Evolutionary conservation across 352 stramenopile genomes (phyloP).

Genomic region (Phytophthora podocarpi): DNA sequence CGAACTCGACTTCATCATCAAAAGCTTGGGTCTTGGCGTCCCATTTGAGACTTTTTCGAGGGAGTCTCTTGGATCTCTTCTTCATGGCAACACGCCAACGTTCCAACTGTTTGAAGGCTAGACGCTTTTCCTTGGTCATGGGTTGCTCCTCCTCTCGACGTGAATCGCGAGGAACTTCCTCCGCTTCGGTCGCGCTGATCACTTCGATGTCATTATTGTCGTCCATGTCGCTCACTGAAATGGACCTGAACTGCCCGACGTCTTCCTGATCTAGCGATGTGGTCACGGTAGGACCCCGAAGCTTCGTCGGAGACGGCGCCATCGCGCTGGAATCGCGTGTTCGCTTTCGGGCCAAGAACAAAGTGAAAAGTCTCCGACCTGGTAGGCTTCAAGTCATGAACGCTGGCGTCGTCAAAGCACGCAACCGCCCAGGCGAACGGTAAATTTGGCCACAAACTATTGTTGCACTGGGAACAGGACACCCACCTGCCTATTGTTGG

Average conservation of each 20-base stretch:
- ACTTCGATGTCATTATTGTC: slow-evolving; percentile 35
- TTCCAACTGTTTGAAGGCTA: slow-evolving; percentile 47
- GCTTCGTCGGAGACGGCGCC: slow-evolving; percentile 32
- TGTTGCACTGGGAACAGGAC: not conserved
- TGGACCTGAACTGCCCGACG: slow-evolving; percentile 19
- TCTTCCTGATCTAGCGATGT: slow-evolving; percentile 19
- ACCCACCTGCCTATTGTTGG: slow-evolving; percentile 9
- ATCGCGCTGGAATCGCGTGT: slow-evolving; percentile 6
- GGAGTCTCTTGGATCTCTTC: slow-evolving; percentile 23
- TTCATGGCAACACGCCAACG: slow-evolving; percentile 42
- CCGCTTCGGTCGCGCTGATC: slow-evolving; percentile 18
- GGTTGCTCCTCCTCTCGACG: slow-evolving; percentile 33
- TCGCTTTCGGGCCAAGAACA: not conserved
- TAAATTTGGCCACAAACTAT: slow-evolving; percentile 2
- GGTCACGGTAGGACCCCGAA: slow-evolving; percentile 24
- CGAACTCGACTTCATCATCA: slow-evolving; percentile 38
- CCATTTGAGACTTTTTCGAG: slow-evolving; percentile 16
- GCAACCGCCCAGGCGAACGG: slow-evolving; percentile 10
- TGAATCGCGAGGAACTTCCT: slow-evolving; percentile 7
- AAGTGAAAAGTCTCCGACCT: slow-evolving; percentile 10
- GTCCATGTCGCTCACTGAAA: slow-evolving; percentile 34
- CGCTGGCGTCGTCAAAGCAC: no score
- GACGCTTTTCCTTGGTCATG: slow-evolving; percentile 41
- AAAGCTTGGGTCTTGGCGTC: slow-evolving; percentile 30
- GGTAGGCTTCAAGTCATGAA: slow-evolving; percentile 4